Evolutionary conservation across 257 asterid genomes (phyloP), one percentile per base, ranked within the genome.

Genomic region (Nicotiana benthamiana): DNA sequence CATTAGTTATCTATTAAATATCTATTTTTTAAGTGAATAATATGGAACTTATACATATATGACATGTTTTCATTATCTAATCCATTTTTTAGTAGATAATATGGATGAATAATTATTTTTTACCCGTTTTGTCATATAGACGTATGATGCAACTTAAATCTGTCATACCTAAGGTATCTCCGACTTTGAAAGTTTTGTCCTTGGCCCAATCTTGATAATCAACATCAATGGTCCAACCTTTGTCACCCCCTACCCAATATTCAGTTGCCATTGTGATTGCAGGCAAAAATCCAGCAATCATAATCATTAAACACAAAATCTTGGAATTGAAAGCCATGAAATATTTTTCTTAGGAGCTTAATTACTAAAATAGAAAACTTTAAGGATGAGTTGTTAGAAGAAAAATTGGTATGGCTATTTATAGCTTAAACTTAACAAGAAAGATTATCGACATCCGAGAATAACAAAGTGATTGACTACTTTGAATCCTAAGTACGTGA

Each of bases 171-270:
- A 79, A 56, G 4, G 9, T 70, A 28, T 83, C 85, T 9, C 85
- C 85, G 2, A 79, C 18, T 2, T 32, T 26, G 75, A 83, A 83
- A 59, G 17, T 43, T 76, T 65, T 52, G 18, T 36, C 60, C 43
- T 61, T 83, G 51, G 83, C 86, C 86, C 83, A 83, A 51, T 46
- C 36, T 24, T 74, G 68, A 46, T 75, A 80, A 66, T 79, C 79
- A 43, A 13, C 27, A 56, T 75, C 74, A 54, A 51, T 8, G 22
- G 57, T 53, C 86, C 86, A 83, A 1, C 86, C 79, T 1, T 9
- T 26, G 4, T 64, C 32, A 34, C 40, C 83, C 8, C 86, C 86
- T 4, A 83, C 86, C 86, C 79, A 75, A 54, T 48, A 3, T 9
- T 80, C 53, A 9, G 70, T n/a, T 11, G 83, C 83, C 32, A 65